phyloP scores from a whole-genome alignment of 768 basidiomycete species.

The Gymnopilus junonius region DNA sequence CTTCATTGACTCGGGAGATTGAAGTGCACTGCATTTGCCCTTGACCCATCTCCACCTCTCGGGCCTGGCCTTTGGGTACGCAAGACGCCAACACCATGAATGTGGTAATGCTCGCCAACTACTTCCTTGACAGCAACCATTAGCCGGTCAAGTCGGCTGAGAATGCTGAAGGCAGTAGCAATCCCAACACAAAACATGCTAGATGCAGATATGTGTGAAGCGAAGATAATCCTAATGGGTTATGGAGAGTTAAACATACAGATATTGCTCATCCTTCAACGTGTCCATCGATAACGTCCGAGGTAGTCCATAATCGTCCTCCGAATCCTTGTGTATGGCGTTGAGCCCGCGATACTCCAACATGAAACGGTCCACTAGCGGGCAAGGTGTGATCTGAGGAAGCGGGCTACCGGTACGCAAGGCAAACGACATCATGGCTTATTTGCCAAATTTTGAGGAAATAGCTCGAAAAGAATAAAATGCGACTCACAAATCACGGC shows the following conservation, averaged over 20 bases:
- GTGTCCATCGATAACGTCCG: slow-evolving; percentile 72
- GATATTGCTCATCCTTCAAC: slow-evolving; percentile 76
- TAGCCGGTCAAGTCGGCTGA: slow-evolving; percentile 75
- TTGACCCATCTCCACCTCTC: slow-evolving; percentile 5
- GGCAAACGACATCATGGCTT: slow-evolving; percentile 79
- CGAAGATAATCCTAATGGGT: no score
- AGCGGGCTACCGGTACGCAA: slow-evolving; percentile 75
- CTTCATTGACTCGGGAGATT: background rate
- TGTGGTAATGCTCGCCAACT: slow-evolving; percentile 86
- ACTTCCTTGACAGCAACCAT: slow-evolving; percentile 86
- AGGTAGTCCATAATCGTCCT: slow-evolving; percentile 78
- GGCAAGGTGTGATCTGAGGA: slow-evolving; percentile 88
- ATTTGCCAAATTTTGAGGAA: background rate
- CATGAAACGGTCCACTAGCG: slow-evolving; percentile 54
- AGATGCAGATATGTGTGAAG: no score
- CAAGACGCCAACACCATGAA: slow-evolving; percentile 61
- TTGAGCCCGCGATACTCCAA: slow-evolving; percentile 60
- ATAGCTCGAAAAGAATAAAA: no score
- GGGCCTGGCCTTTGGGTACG: background rate
- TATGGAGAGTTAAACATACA: slow-evolving; percentile 60
- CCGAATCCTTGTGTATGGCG: slow-evolving; percentile 70
- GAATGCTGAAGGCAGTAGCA: slow-evolving; percentile 67
- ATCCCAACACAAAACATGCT: slow-evolving; percentile 78
- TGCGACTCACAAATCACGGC: slow-evolving; percentile 75
- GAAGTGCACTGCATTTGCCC: slow-evolving; percentile 19